Percentiles rank a stretch among this genome's conserved stretches.
Conservation (phyloP, 2,329 filamentous ascomycete species). For the Penicillium nordicum region DNA sequence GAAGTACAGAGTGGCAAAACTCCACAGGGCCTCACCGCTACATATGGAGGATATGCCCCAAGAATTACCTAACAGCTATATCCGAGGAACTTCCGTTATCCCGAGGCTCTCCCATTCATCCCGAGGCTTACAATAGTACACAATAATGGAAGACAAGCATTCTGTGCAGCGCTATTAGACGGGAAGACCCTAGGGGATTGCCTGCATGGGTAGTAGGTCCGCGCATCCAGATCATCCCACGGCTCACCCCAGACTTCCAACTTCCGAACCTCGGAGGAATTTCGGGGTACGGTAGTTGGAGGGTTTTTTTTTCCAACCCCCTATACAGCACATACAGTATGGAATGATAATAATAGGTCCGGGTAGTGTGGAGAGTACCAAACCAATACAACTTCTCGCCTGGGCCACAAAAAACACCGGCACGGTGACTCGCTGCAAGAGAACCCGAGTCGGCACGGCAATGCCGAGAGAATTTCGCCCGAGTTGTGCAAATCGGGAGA, state of each 20-base stretch:
- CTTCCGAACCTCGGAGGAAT: slow-evolving; percentile 19
- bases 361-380: not conserved
- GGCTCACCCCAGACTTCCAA: slow-evolving; percentile 9
- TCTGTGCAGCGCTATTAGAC: not conserved
- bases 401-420: not conserved
- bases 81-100: slow-evolving; percentile 2
- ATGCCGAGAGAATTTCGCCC: slow-evolving; percentile 18
- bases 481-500: slow-evolving; percentile 18
- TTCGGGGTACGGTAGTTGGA: slow-evolving; percentile 5
- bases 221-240: not conserved
- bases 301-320: not conserved
- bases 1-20: not conserved
- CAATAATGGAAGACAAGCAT: slow-evolving; percentile 1
- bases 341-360: not conserved
- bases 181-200: not conserved
- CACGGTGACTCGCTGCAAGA: not conserved
- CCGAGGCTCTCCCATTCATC: not conserved
- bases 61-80: not conserved
- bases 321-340: not conserved
- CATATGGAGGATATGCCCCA: slow-evolving; percentile 2
- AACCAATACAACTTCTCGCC: not conserved
- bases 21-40: slow-evolving; percentile 17
- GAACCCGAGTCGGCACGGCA: slow-evolving; percentile 18
- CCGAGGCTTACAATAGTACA: not conserved
- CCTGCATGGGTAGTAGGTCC: slow-evolving; percentile 4